Evolutionary conservation across 2,329 filamentous ascomycete genomes (phyloP).

Genomic region (Fusarium sp.): DNA sequence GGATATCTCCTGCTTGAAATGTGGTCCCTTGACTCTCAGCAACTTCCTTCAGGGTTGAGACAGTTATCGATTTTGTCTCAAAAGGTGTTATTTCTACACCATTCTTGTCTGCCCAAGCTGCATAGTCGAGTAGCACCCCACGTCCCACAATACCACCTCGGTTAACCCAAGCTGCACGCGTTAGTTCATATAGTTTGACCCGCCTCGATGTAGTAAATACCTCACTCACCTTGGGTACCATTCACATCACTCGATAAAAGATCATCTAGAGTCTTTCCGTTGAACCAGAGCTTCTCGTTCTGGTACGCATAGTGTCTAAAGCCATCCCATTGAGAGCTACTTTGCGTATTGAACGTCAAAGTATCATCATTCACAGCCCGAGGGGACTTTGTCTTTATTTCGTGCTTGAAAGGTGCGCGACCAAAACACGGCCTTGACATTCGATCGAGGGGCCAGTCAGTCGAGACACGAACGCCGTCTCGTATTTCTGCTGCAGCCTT

Average conservation of each 20-base stretch:
- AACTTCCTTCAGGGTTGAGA: slow-evolving; percentile 59
- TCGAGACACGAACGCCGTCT: slow-evolving; percentile 51
- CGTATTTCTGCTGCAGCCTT: slow-evolving; percentile 49
- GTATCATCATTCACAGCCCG: slow-evolving; percentile 53
- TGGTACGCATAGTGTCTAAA: slow-evolving; percentile 57
- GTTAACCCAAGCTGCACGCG: slow-evolving; percentile 20
- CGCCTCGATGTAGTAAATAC: too few species aligned
- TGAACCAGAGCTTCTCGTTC: slow-evolving; percentile 53
- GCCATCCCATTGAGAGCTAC: slow-evolving; percentile 57
- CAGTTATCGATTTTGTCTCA: slow-evolving; percentile 57
- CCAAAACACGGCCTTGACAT: slow-evolving; percentile 54
- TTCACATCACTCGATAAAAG: slow-evolving; percentile 53
- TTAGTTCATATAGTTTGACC: not conserved
- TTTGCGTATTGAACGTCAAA: slow-evolving; percentile 55
- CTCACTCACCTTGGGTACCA: slow-evolving; percentile 49
- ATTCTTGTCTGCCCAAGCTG: slow-evolving; percentile 58
- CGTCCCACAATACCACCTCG: slow-evolving; percentile 62
- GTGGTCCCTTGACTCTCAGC: slow-evolving; percentile 58
- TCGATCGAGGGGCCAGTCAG: slow-evolving; percentile 53
- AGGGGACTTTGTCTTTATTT: slow-evolving; percentile 46
- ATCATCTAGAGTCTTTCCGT: slow-evolving; percentile 58
- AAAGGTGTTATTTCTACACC: slow-evolving; percentile 56
- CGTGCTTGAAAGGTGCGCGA: slow-evolving; percentile 49
- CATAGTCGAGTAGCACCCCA: slow-evolving; percentile 67
- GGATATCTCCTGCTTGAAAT: slow-evolving; percentile 65